phyloP scores from a whole-genome alignment of 2,329 filamentous ascomycete genomes.

The Fusarium dimerum region DNA sequence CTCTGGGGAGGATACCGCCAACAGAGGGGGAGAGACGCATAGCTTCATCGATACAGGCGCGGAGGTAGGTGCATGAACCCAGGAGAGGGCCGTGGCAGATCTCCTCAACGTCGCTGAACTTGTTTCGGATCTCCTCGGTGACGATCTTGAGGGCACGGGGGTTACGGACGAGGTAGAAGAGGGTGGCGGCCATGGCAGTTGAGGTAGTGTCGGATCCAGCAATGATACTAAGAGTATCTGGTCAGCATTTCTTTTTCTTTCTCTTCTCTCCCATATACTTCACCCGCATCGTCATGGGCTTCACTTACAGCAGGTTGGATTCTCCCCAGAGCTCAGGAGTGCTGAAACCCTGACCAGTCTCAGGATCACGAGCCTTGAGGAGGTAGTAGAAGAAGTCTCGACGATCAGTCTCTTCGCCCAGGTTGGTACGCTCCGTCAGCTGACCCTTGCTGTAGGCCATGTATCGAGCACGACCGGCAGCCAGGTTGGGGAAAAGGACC shows the following conservation, averaged over 20 bases:
- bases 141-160: constrained; percentile 47
- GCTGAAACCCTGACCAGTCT: constrained; percentile 67
- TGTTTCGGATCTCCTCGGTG: constrained; percentile 52
- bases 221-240: constrained; percentile 54
- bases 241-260: constrained; percentile 3
- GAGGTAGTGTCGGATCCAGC: constrained; percentile 73
- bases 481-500: constrained; percentile 66
- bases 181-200: constrained; percentile 63
- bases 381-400: constrained; percentile 78
- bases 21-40: constrained; percentile 65
- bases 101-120: constrained; percentile 54
- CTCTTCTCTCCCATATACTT: background rate
- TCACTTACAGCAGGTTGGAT: constrained; percentile 62
- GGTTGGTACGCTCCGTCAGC: constrained; percentile 64
- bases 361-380: constrained; percentile 69
- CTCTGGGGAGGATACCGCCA: constrained; percentile 60
- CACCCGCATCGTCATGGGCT: background rate
- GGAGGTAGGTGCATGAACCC: constrained; percentile 57
- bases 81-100: constrained; percentile 54
- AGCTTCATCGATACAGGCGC: constrained; percentile 65
- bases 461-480: constrained; percentile 66
- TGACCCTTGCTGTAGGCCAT: constrained; percentile 71
- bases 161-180: constrained; percentile 63
- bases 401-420: constrained; percentile 66
- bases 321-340: constrained; percentile 70